A percentile compares a stretch with the other conserved stretches of the same genome.
phyloP scores from a whole-genome alignment of 139 green algal genomes.

The Tetradesmus obliquus region DNA sequence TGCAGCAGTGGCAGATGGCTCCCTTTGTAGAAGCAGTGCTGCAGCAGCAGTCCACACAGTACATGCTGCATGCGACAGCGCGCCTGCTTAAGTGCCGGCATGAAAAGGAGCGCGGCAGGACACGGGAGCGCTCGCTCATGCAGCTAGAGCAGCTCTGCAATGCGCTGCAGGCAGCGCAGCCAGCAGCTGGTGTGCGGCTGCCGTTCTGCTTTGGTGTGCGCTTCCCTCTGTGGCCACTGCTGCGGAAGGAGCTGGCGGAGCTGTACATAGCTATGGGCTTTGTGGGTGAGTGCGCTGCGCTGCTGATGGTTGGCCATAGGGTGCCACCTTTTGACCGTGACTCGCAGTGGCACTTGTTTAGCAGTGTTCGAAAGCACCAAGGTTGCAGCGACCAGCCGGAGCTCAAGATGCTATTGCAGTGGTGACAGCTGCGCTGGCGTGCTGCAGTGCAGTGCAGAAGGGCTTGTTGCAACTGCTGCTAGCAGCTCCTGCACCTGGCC shows the following conservation, averaged over 20 bases:
- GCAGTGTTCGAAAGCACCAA: background rate
- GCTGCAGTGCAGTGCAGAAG: background rate
- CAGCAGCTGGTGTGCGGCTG: conserved; percentile 24
- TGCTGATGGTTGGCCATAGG: background rate
- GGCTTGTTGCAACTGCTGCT: background rate
- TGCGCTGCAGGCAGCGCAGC: background rate
- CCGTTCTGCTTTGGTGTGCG: conserved; percentile 61
- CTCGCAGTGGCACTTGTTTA: no score
- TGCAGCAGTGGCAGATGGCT: conserved; percentile 80
- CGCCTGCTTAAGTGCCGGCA: conserved; percentile 67
- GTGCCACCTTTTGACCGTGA: no score
- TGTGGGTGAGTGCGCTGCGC: conserved; percentile 64
- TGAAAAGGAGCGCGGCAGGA: conserved; percentile 81
- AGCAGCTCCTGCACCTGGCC: no score
- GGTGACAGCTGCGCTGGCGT: background rate
- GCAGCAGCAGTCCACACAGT: conserved; percentile 64
- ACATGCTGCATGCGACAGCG: conserved; percentile 63
- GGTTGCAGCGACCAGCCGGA: background rate
- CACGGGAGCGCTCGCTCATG: conserved; percentile 82
- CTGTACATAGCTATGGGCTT: conserved; percentile 84
- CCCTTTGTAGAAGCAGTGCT: conserved; percentile 87
- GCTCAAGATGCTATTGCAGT: background rate
- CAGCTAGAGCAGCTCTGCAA: conserved; percentile 72
- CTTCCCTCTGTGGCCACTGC: conserved; percentile 62
- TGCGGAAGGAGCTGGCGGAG: conserved; percentile 89